phyloP scores from a whole-genome alignment of 148 eudicot species.

The Fallopia convolvulus region DNA sequence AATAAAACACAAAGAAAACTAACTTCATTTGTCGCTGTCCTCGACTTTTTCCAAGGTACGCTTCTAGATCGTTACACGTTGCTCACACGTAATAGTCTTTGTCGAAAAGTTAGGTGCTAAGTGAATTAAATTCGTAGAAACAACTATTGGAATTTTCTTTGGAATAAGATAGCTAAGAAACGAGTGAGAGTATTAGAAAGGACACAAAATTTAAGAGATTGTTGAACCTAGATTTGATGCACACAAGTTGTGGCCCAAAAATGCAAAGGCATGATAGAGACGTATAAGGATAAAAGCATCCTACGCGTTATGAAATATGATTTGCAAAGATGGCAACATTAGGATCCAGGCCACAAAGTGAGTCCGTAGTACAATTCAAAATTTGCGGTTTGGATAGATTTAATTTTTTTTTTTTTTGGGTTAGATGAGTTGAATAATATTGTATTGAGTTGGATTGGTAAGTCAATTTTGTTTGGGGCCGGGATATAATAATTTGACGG shows the following conservation, averaged over 20 bases:
- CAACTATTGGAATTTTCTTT: neutral
- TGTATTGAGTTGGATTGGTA: neutral
- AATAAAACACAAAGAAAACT: neutral
- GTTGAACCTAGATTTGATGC: slow-evolving; percentile 5
- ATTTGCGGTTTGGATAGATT: too few relatives aligned
- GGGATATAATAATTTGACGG: neutral
- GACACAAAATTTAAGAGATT: neutral
- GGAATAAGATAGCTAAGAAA: neutral
- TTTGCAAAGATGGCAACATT: neutral
- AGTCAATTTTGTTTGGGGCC: neutral
- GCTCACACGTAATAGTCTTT: neutral
- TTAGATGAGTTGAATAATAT: neutral
- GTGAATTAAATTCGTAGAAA: neutral
- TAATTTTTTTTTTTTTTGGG: too few relatives aligned
- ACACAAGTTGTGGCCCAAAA: neutral
- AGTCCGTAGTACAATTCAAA: neutral
- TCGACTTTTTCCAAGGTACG: neutral
- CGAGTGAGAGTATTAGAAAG: neutral
- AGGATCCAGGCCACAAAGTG: neutral
- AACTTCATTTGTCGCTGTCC: neutral
- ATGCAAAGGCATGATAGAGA: neutral
- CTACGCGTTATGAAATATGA: neutral
- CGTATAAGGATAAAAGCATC: neutral
- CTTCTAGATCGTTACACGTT: neutral
- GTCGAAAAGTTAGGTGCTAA: neutral